These are phyloP conservation scores for Boletus reticuloceps DNA, from an alignment of 768 basidiomycete species.

Conservation along the genomic window DNA sequence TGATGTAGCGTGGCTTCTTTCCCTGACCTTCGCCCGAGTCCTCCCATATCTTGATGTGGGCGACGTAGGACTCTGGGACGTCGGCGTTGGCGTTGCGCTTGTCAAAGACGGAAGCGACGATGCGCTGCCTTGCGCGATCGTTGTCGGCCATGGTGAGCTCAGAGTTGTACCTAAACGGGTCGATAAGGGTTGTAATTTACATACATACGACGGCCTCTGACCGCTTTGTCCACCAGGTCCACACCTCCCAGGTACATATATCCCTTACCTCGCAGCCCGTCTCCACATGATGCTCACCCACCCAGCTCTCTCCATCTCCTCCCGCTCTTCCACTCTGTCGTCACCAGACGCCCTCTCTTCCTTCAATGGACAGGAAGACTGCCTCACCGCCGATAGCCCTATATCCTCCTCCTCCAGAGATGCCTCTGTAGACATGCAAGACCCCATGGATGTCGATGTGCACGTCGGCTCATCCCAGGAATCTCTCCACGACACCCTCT, in stretches of 20 bases:
- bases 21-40: constrained; percentile 72
- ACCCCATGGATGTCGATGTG: constrained; percentile 28
- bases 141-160: constrained; percentile 35
- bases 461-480: constrained; percentile 25
- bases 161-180: constrained; percentile 9
- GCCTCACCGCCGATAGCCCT: constrained; percentile 28
- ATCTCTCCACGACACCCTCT: constrained; percentile 20
- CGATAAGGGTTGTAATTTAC: not conserved
- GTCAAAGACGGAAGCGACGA: constrained; percentile 82
- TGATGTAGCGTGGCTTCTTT: constrained; percentile 85
- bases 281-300: not conserved
- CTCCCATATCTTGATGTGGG: constrained; percentile 94
- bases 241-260: constrained; percentile 5
- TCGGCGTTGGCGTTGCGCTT: constrained; percentile 61
- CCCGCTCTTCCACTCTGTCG: constrained; percentile 30
- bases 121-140: constrained; percentile 60
- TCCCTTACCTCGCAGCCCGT: not conserved
- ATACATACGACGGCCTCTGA: not conserved
- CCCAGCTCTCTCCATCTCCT: constrained; percentile 19
- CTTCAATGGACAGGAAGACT: constrained; percentile 31
- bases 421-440: constrained; percentile 27
- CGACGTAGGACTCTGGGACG: constrained; percentile 77
- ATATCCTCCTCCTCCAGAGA: constrained; percentile 34
- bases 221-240: constrained; percentile 1
- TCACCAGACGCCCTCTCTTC: constrained; percentile 31